Evolutionary conservation across 176 grass and related monocot species (phyloP), one percentile per base, ranked within the genome.

Genomic region (Oryza nivara): DNA sequence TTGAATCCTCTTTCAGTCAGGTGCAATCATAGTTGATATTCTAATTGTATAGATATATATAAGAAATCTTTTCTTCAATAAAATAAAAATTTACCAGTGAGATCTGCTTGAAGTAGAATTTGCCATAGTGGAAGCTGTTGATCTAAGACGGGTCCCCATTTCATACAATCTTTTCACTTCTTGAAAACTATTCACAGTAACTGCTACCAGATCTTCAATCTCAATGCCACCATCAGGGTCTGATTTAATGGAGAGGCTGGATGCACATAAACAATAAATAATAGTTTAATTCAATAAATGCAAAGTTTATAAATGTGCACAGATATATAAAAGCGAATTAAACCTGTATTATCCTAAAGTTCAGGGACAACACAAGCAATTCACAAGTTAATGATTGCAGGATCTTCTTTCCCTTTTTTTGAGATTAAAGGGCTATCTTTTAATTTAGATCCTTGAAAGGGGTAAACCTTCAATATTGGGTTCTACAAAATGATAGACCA

Each of bases 21-120:
- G 25, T 90, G 61, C 74, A 74, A 45, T n/a, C 17, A 68, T 83
- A 60, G 4, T 36, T 56, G 44, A 74, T 56, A 30, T 60, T 13
- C 80, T 23, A 83, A 32, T 69, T 80, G 47, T 20, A 64, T 71
- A 46, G 34, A 74, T 58, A 20, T 14, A 74, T 58, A 20, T 14
- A 60, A 6, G 23, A 47, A 4, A 28, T 70, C 38, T 88, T 73
- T 48, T 88, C 51, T 88, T 75, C 23, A 64, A 38, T 44, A 70
- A 76, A 71, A 67, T 82, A 67, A 82, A 86, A 54, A 9, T 5
- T 87, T 95, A 98, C 96, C 96, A 95, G 86, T 98, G 96, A 66
- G 96, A 98, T 94, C 93, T 91, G 88, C 96, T 98, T 78, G 96
- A 98, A 11, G 84, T 92, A 79, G 87, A 92, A 86, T 98, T 98